phyloP scores from a whole-genome alignment of 768 basidiomycete species.

The Lentinula raphanica region DNA sequence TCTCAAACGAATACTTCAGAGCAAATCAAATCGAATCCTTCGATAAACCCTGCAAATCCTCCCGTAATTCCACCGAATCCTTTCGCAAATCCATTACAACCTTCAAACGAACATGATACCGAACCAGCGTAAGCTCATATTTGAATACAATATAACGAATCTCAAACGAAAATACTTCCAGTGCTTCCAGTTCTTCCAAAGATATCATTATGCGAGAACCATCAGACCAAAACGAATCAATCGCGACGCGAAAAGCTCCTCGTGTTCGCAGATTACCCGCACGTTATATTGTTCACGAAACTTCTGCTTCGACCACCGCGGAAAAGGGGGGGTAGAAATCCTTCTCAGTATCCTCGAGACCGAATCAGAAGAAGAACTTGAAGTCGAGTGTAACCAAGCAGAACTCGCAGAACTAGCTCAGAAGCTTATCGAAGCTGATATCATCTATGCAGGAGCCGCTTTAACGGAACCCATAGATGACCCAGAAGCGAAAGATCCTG shows the following conservation, averaged over 20 bases:
- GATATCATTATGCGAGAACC: not conserved
- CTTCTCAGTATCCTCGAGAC: not conserved
- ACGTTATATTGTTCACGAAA: not conserved
- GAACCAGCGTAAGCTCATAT: not conserved
- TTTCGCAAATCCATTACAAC: no score
- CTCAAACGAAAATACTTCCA: not conserved
- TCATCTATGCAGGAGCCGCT: slow-evolving; percentile 1
- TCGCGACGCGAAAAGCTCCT: not conserved
- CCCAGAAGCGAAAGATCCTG: slow-evolving; percentile 7
- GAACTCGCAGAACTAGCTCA: not conserved
- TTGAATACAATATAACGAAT: not conserved
- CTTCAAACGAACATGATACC: not conserved
- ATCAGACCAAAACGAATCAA: not conserved
- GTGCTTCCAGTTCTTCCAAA: not conserved
- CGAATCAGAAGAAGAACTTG: not conserved
- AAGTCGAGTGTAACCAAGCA: not conserved
- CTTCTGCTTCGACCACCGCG: not conserved
- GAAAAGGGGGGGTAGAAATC: no score
- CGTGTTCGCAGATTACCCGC: not conserved
- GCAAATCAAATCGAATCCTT: no score
- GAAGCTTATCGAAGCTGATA: slow-evolving; percentile 3
- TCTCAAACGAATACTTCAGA: no score
- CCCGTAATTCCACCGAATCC: no score
- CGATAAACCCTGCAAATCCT: no score
- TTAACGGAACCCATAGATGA: slow-evolving; percentile 12